These are phyloP conservation scores for Austroboletus rostrupii DNA, from an alignment of 1,284 basidiomycete species.

Conservation along the genomic window DNA sequence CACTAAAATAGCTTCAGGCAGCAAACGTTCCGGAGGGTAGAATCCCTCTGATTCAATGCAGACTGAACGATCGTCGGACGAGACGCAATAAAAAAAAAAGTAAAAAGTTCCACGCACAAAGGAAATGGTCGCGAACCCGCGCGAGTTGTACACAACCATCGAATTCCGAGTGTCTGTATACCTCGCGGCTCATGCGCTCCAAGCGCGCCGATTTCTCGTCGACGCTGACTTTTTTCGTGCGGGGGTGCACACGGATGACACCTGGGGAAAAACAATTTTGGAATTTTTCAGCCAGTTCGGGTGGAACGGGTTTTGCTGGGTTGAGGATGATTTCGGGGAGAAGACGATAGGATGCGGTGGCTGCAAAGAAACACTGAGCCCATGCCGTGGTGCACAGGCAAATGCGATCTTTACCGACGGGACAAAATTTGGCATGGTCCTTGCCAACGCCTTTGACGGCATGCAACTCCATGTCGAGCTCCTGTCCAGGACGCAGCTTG, in stretches of 20 bases:
- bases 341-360: slow-evolving; percentile 92
- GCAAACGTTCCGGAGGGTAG: slow-evolving; percentile 81
- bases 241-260: slow-evolving; percentile 73
- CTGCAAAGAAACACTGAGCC: slow-evolving; percentile 36
- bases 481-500: slow-evolving; percentile 91
- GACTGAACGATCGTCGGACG: slow-evolving; percentile 45
- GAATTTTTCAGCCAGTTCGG: slow-evolving; percentile 72
- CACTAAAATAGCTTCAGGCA: slow-evolving; percentile 80
- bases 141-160: slow-evolving; percentile 80
- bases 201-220: slow-evolving; percentile 68
- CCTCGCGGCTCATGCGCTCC: slow-evolving; percentile 92
- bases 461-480: slow-evolving; percentile 83
- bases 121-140: slow-evolving; percentile 89
- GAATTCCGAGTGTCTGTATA: slow-evolving; percentile 90
- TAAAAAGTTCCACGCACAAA: slow-evolving; percentile 58
- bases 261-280: slow-evolving; percentile 85
- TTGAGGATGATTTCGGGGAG: slow-evolving; percentile 84
- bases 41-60: slow-evolving; percentile 88
- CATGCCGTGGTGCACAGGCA: neutral
- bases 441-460: slow-evolving; percentile 94
- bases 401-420: slow-evolving; percentile 70
- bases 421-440: slow-evolving; percentile 96
- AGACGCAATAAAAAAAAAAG: neutral
- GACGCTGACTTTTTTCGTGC: slow-evolving; percentile 54
- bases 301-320: slow-evolving; percentile 57